Percentiles rank a stretch among this genome's conserved stretches.
phyloP scores from a whole-genome alignment of 139 green algal genomes.

The Zygnema cylindricum region DNA sequence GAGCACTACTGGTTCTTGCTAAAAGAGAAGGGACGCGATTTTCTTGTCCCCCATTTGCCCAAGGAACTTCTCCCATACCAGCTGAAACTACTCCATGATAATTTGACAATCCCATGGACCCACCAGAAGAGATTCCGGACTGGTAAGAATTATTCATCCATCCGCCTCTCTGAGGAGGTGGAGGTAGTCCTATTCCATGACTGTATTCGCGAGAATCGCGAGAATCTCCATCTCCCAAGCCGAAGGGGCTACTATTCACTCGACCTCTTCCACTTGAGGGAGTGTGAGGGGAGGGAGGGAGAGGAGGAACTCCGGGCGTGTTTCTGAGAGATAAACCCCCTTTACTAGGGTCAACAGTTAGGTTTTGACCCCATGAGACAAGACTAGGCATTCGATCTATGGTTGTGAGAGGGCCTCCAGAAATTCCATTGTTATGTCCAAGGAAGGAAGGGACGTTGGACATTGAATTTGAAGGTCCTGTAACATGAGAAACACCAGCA shows the following conservation, averaged over 20 bases:
- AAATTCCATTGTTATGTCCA: too few species aligned
- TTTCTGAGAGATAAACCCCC: conserved; percentile 11
- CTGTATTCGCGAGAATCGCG: not conserved
- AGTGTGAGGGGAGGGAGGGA: not conserved
- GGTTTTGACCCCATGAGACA: not conserved
- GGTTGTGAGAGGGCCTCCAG: not conserved
- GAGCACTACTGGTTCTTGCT: conserved; percentile 22
- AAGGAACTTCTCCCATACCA: not conserved
- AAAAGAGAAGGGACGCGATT: not conserved
- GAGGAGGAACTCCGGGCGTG: not conserved
- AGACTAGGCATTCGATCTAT: not conserved
- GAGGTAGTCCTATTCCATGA: not conserved
- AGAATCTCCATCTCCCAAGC: not conserved
- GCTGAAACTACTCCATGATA: not conserved
- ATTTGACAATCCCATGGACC: not conserved
- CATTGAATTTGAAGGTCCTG: too few species aligned
- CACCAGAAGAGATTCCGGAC: not conserved
- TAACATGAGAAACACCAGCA: too few species aligned
- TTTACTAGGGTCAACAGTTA: conserved; percentile 8
- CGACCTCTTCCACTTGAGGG: not conserved
- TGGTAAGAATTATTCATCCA: not conserved
- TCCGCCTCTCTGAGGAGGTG: not conserved
- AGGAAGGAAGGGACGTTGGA: too few species aligned
- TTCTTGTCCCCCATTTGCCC: not conserved
- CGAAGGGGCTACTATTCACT: not conserved